phyloP scores from a whole-genome alignment of 2,329 filamentous ascomycete species.

The Sporothrix pallida region DNA sequence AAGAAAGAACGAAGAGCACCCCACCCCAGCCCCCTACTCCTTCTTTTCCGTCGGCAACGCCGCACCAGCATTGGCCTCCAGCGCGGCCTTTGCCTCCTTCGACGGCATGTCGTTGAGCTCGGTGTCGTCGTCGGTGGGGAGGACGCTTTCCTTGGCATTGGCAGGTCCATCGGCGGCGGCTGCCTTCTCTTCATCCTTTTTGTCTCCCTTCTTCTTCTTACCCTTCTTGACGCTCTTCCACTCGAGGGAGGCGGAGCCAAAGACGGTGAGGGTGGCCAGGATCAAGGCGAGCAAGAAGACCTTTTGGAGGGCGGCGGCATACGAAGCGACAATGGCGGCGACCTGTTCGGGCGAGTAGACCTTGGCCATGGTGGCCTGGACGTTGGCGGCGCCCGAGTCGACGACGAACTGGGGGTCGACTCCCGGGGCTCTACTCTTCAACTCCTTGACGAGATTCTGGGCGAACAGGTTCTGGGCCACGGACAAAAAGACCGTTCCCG shows the following conservation, averaged over 20 bases:
- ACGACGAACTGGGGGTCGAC: constrained; percentile 15
- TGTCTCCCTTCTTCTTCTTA: not conserved
- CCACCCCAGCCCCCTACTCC: not conserved
- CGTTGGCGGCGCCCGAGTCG: not conserved
- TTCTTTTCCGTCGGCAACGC: constrained; percentile 56
- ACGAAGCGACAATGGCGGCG: not conserved
- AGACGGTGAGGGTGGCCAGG: not conserved
- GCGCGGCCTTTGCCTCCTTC: not conserved
- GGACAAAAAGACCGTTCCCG: constrained; percentile 56
- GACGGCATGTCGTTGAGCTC: constrained; percentile 7
- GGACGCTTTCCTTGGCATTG: not conserved
- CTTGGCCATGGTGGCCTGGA: constrained; percentile 3
- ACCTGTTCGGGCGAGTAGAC: not conserved
- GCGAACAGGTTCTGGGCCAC: constrained; percentile 60
- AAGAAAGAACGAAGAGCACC: not conserved
- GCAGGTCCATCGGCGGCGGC: not conserved
- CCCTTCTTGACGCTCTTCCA: constrained; percentile 22
- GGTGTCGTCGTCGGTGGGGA: not conserved
- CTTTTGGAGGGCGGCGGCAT: constrained; percentile 13
- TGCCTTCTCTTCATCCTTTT: not conserved
- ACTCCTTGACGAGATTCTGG: constrained; percentile 43
- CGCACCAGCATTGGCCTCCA: constrained; percentile 40
- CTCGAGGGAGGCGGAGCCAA: constrained; percentile 7
- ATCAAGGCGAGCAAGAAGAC: not conserved
- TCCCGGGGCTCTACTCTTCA: not conserved